Conservation (phyloP, 2,329 filamentous ascomycete genomes). For the Aspergillus candidus region DNA sequence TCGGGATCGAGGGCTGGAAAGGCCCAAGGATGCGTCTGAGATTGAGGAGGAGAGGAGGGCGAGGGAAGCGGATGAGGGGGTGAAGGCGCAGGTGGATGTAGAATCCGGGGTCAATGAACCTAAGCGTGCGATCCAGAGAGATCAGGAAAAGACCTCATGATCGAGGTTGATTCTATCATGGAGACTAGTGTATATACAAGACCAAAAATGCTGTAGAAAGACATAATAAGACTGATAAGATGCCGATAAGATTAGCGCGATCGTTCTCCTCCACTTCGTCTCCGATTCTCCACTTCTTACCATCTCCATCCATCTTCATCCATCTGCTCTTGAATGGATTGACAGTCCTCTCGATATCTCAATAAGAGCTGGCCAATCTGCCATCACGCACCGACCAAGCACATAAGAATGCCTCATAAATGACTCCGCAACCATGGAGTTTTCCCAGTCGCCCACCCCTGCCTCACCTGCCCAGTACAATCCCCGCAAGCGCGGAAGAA, state of each 20-base stretch:
- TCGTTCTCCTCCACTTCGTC: too few species aligned
- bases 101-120: too few species aligned
- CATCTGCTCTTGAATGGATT: background rate
- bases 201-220: too few species aligned
- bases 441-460: conserved; percentile 1
- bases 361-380: background rate
- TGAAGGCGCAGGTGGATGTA: background rate
- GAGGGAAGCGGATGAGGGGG: conserved; percentile 23
- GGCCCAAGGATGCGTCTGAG: conserved; percentile 25
- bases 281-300: background rate
- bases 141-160: too few species aligned
- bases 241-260: too few species aligned
- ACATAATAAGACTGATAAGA: too few species aligned
- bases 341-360: background rate
- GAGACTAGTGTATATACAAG: too few species aligned
- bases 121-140: too few species aligned
- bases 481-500: conserved; percentile 42
- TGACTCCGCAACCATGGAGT: too few species aligned
- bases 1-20: conserved; percentile 45
- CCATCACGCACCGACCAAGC: background rate
- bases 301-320: background rate
- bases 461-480: conserved; percentile 26
- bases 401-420: too few species aligned
- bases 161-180: too few species aligned
- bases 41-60: conserved; percentile 21